A percentile compares a stretch with the other conserved stretches of the same genome.
These are phyloP conservation scores for sweet orange (Citrus sinensis) DNA, from an alignment of 345 rosid genomes.

Conservation along the genomic window DNA sequence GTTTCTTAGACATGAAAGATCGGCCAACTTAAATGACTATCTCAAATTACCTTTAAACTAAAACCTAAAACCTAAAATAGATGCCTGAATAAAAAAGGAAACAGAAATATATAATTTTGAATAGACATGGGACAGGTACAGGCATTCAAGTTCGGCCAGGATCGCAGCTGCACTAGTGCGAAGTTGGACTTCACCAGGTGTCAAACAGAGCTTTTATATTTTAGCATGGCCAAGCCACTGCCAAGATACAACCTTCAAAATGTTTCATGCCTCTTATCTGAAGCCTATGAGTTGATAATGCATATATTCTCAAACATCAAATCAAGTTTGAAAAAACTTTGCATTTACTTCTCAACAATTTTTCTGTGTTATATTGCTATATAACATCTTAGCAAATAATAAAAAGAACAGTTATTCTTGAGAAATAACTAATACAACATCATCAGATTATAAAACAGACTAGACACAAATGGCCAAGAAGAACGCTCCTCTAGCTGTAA, in stretches of 20 bases:
- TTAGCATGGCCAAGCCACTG: background rate
- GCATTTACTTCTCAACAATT: background rate
- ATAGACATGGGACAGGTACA: background rate
- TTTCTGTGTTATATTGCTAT: background rate
- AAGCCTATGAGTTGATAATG: background rate
- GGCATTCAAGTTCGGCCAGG: background rate
- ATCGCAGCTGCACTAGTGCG: background rate
- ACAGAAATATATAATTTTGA: background rate
- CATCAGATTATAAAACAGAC: background rate
- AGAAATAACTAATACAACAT: background rate
- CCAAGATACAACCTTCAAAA: background rate
- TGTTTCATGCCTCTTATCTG: background rate
- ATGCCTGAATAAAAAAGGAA: background rate
- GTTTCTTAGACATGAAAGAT: conserved; percentile 1
- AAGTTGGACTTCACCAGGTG: background rate
- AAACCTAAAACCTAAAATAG: background rate
- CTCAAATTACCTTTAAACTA: background rate
- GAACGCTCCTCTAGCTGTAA: background rate
- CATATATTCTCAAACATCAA: background rate
- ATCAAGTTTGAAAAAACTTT: background rate
- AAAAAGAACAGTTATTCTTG: background rate
- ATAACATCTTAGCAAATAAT: background rate
- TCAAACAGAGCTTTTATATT: background rate
- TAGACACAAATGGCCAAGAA: background rate
- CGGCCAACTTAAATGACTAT: conserved; percentile 4